Base-by-base conservation (phyloP, 495 filamentous ascomycete genomes). In the Durotheca rogersii region DNA sequence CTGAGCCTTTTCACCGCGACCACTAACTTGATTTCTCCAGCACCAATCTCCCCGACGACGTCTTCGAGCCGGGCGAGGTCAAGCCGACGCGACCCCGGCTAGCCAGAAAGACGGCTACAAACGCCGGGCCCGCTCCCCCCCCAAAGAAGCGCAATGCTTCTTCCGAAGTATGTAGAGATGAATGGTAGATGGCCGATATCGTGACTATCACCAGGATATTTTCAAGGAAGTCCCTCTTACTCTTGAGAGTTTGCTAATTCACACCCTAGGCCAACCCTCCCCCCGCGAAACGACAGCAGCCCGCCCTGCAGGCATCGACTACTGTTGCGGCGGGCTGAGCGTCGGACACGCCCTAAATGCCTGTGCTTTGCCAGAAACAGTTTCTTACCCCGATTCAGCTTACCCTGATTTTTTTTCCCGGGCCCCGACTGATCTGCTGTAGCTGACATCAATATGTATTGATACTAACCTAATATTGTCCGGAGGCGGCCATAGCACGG, bases 11-110 rank as follows among this genome's bases (percentile, higher is more conserved):
- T 6, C 32, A 23, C 15, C 18, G 23, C 9, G 12, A 64, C 61
- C 48, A 59, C 61, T 58, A 25, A 58, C 43, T 52, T 43, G 55
- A 43, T 30, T 41, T 33, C 27, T 58, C 4, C 43, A 95, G 90
- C 65, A 88, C 84, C 60, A 86, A 89, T 62, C 75, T 98, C 14
- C 94, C 93, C 14, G 82, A 85, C 41, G 90, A 98, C 66, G 83
- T 97, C 1, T 98, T 98, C 66, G 77, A 83, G 48, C 70, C 82
- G 3, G 90, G 90, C 50, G 93, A 98, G 67, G 71, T 69, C 17
- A 85, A 81, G 53, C 87, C 88, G 10, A 57, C 66, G 4, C 82
- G 78, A 43, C 78, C 84, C 15, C 49, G n/a, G n/a, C n/a, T n/a
- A n/a, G n/a, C 61, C 63, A 90, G 84, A 72, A 75, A 70, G 20